Evolutionary conservation across 2,329 filamentous ascomycete species (phyloP), one percentile per base, ranked within the genome.

Genomic region (Claviceps sp.): DNA sequence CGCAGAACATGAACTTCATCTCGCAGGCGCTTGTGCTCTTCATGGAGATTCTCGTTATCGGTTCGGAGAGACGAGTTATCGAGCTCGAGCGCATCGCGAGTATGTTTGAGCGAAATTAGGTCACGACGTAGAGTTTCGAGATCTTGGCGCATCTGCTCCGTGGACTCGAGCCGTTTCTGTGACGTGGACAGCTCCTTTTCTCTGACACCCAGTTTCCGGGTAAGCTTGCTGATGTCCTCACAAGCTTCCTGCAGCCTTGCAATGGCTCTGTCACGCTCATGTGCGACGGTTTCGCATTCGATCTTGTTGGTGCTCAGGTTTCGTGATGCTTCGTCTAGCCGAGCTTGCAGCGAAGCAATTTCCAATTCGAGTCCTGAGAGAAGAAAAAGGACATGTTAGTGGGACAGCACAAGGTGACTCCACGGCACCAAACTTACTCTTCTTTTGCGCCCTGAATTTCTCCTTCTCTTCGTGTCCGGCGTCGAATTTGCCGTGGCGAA

Each of bases 201-300:
- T 51, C 66, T 69, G 22, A 61, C 59, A 49, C 65, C 70, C 16
- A 73, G 59, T 57, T 71, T 71, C 20, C 67, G 64, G 38, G 70
- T 72, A 26, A 73, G 67, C 54, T 73, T 72, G 57, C 72, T 77
- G 57, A 78, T 77, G 37, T 77, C 79, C 47, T 75, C 72, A 42
- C 78, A 82, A 4, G 81, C 81, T 49, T 80, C 73, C 30, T 78
- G 77, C 5, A 83, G 71, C 59, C 83, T 82, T 50, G 74, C 74
- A 48, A 84, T 71, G 40, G 84, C 76, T 47, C 80, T 78, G 57
- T 86, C 82, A 34, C 81, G 76, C 64, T 87, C 84, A 34, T 77
- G 73, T 3, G 74, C 72, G 43, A 85, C 67, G 3, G 80, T 76
- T 55, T 83, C 78, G 54, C 77, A 81, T 55, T 81, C 76, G 50